Base-by-base conservation (phyloP, 176 grass and related monocot species). In the Musa beccarii region DNA sequence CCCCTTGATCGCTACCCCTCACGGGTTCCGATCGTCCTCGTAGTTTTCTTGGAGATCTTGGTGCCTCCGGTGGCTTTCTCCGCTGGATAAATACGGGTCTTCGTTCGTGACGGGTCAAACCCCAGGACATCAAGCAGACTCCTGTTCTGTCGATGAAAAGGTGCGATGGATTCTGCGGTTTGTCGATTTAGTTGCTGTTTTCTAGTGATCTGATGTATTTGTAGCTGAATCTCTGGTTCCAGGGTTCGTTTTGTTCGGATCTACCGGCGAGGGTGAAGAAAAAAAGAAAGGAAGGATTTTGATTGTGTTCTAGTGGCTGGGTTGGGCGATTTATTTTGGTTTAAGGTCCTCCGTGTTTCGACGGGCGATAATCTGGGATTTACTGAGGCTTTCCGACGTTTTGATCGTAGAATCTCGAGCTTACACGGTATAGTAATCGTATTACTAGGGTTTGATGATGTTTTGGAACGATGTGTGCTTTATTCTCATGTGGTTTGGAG, bases 91-190 rank as follows among this genome's bases (percentile, higher is more conserved):
- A 76, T 64, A 57, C 56, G 14, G 43, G 17, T 76, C 74, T 64
- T 57, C 29, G 59, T 43, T 76, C 28, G 56, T 23, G 22, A 19
- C 8, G 6, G 57, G 15, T 61, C 17, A 19, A 61, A n/a, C 16
- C 14, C 19, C 20, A 61, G 19, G 16, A 43, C 17, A 9, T 49
- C 74, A 19, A 51, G 16, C 74, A 59, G 29, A 20, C 50, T 50
- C 5, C 34, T 15, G n/a, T 26, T 78, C 57, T 63, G 63, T 23
- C 22, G 53, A 81, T 15, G 59, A 68, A 81, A 75, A 52, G 75
- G 76, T 91, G 79, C 79, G 85, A 83, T 16, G 6, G 29, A 2
- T 28, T 13, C 26, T 10, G 6, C 8, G 1, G 26, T 12, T 11
- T 70, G 61, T 57, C 2, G 2, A 20, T 16, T 52, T 66, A 23